phyloP scores from a whole-genome alignment of 345 rosid genomes.

The Reutealis trisperma region DNA sequence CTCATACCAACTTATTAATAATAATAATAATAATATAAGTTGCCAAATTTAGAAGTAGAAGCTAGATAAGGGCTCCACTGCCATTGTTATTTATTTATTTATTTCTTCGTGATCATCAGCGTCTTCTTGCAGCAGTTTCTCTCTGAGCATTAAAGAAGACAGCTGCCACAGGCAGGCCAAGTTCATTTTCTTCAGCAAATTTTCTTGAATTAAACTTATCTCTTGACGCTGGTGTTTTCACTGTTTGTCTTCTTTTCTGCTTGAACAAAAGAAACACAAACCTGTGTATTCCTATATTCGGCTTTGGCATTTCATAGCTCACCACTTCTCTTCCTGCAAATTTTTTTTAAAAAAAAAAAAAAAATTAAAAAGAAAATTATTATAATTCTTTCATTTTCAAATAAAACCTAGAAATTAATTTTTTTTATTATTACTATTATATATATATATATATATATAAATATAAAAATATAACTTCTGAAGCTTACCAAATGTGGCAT shows the following conservation, averaged over 20 bases:
- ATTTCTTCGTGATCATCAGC: constrained; percentile 28
- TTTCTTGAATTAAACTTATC: constrained; percentile 67
- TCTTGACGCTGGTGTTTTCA: constrained; percentile 54
- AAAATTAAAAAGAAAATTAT: neutral
- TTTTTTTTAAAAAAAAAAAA: neutral
- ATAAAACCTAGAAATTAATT: neutral
- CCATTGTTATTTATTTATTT: too few relatives aligned
- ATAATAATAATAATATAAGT: too few relatives aligned
- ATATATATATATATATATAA: too few relatives aligned
- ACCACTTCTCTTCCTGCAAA: constrained; percentile 68
- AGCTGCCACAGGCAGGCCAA: constrained; percentile 82
- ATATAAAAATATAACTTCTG: neutral
- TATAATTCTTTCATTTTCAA: neutral
- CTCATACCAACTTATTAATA: too few relatives aligned
- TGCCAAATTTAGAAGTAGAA: too few relatives aligned
- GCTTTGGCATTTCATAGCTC: constrained; percentile 88
- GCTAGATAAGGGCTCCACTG: too few relatives aligned
- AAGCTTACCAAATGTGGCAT: constrained; percentile 78
- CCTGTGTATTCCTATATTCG: constrained; percentile 94
- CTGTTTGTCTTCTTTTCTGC: constrained; percentile 65
- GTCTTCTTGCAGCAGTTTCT: constrained; percentile 95
- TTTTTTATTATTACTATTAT: too few relatives aligned
- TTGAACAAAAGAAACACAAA: constrained; percentile 79
- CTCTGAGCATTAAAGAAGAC: constrained; percentile 91
- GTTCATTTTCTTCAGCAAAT: constrained; percentile 75